phyloP scores from a whole-genome alignment of 2,329 filamentous ascomycete genomes.

The Cordyceps militaris region DNA sequence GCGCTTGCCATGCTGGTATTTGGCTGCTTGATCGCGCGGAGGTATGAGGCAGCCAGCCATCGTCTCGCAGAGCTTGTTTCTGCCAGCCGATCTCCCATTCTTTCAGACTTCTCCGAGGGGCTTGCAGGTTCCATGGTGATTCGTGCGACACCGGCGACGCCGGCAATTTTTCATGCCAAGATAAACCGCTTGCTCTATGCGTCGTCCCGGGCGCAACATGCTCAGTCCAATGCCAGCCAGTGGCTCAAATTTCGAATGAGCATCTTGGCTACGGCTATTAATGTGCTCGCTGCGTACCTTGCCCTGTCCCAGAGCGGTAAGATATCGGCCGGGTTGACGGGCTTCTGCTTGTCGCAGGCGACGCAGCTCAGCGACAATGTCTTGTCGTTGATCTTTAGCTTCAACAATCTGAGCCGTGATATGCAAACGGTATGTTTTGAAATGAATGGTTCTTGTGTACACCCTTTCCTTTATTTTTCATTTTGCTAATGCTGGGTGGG shows the following conservation, averaged over 20 bases:
- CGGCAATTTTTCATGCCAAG: conserved; percentile 38
- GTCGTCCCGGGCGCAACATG: conserved; percentile 38
- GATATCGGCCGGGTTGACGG: conserved; percentile 45
- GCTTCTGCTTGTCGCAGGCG: conserved; percentile 50
- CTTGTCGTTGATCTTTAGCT: conserved; percentile 41
- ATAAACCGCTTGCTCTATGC: conserved; percentile 42
- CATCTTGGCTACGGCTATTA: not conserved
- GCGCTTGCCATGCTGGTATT: conserved; percentile 37
- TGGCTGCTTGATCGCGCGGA: conserved; percentile 39
- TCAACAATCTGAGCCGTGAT: conserved; percentile 46
- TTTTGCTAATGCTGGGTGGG: not conserved
- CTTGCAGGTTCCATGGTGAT: conserved; percentile 44
- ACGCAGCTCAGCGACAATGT: conserved; percentile 47
- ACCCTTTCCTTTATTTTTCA: too few species aligned
- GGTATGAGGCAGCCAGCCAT: conserved; percentile 42
- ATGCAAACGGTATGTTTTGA: conserved; percentile 41
- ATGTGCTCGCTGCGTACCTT: not conserved
- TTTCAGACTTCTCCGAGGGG: conserved; percentile 48
- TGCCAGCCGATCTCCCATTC: conserved; percentile 44
- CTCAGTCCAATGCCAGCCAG: not conserved
- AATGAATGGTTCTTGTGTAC: too few species aligned
- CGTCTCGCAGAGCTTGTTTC: conserved; percentile 38
- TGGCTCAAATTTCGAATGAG: conserved; percentile 6
- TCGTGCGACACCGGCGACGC: conserved; percentile 42
- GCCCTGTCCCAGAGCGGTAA: conserved; percentile 19